Conservation (phyloP, 1,139 yeast species). For the Debaryomyces nepalensis region DNA sequence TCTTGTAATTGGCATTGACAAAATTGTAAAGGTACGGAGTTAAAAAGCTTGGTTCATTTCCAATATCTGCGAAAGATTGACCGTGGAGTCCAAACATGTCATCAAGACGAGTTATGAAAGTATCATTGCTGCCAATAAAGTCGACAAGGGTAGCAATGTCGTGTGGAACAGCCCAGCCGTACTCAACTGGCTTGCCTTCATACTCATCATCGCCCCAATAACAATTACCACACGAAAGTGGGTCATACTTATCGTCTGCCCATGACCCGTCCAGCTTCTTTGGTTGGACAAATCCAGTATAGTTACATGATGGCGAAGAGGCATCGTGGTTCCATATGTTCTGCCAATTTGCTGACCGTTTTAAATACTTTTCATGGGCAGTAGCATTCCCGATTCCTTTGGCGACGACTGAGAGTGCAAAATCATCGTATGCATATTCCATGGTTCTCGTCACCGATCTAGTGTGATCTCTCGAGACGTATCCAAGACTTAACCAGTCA, state of each 20-base stretch:
- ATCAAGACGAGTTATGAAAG: slow-evolving; percentile 34
- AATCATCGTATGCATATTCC: slow-evolving; percentile 45
- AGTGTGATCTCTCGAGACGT: slow-evolving; percentile 33
- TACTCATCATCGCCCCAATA: slow-evolving; percentile 38
- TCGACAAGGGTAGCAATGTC: slow-evolving; percentile 34
- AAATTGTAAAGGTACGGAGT: slow-evolving; percentile 39
- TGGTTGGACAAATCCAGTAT: slow-evolving; percentile 42
- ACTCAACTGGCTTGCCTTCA: slow-evolving; percentile 36
- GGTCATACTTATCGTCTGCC: slow-evolving; percentile 28
- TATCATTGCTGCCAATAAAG: slow-evolving; percentile 33
- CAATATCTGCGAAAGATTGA: slow-evolving; percentile 33
- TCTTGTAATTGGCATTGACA: slow-evolving; percentile 31
- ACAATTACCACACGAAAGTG: slow-evolving; percentile 35
- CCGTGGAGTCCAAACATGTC: slow-evolving; percentile 41
- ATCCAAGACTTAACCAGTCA: slow-evolving; percentile 37
- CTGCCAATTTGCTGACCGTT: slow-evolving; percentile 42
- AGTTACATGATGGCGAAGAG: slow-evolving; percentile 21
- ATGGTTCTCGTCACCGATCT: slow-evolving; percentile 42
- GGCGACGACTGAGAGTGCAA: slow-evolving; percentile 40
- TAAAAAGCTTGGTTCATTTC: slow-evolving; percentile 41
- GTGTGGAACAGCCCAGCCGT: slow-evolving; percentile 40
- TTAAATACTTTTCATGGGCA: slow-evolving; percentile 34
- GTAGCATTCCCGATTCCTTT: slow-evolving; percentile 29
- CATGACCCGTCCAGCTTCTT: slow-evolving; percentile 35
- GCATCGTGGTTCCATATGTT: slow-evolving; percentile 42